Conservation (phyloP, 2,329 filamentous ascomycete genomes). For the Botrytis fabae region DNA sequence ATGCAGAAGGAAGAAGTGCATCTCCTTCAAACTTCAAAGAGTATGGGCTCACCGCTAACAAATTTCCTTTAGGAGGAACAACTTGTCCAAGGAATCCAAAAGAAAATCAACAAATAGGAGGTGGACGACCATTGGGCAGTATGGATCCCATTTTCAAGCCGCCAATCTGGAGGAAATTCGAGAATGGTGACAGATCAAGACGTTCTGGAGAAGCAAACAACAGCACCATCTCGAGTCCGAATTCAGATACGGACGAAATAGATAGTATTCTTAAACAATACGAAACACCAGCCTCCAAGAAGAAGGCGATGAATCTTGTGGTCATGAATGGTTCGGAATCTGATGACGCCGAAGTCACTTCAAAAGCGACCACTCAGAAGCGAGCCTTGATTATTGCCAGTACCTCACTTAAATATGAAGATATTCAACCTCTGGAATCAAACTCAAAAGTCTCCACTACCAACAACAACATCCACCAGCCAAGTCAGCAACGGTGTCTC, state of each 20-base stretch:
- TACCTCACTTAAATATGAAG: not conserved
- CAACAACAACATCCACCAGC: not conserved
- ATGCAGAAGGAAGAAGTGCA: not conserved
- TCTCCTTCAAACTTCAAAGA: not conserved
- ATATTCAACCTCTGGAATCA: not conserved
- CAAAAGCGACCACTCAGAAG: constrained; percentile 16
- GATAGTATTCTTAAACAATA: not conserved
- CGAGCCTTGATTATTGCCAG: constrained; percentile 3
- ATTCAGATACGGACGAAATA: not conserved
- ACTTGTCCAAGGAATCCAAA: not conserved
- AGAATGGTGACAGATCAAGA: not conserved
- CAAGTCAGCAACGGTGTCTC: not conserved
- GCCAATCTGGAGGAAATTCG: not conserved
- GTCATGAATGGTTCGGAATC: constrained; percentile 4
- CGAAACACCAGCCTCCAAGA: not conserved
- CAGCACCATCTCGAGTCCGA: not conserved
- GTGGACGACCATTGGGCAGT: not conserved
- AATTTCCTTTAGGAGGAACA: not conserved
- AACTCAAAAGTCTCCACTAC: not conserved
- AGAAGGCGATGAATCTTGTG: not conserved
- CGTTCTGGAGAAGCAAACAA: not conserved
- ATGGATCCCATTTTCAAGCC: not conserved
- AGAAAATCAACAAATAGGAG: not conserved
- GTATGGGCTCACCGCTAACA: not conserved
- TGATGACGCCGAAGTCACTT: constrained; percentile 4